Evolutionary conservation across 192 early-diverging fungal genomes (phyloP), one percentile per base, ranked within the genome.

Genomic region (Linnemannia zychae): DNA sequence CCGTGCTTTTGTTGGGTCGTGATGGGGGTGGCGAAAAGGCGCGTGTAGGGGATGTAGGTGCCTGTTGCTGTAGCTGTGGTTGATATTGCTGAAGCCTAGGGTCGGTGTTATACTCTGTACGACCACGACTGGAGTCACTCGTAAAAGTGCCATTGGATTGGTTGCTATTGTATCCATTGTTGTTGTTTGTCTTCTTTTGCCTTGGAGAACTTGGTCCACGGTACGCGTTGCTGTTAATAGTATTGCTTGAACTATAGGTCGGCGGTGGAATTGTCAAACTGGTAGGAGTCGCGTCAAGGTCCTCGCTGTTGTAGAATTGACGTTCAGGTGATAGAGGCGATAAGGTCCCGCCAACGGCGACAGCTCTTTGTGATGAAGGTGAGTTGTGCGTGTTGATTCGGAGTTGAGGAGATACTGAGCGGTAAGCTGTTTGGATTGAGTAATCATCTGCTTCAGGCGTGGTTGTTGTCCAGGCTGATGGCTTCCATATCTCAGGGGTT

Each of bases 221-320:
- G 12, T 44, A 48, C 12, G 16, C 72, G 18, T 48, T 37, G 11
- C 67, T 68, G 67, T 18, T 20, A 13, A 13, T 31, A 53, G 46
- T 34, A 28, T 36, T 44, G 17, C 31, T 33, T 17, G 33, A 13
- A 16, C 46, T 73, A 40, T 72, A 79, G 0, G 36, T 22, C 0
- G 78, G 71, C 36, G 78, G 78, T 40, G 78, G 71, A 0, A 60
- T 79, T 18, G 44, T 49, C 15, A 79, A 65, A 36, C 71, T 60
- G 71, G 52, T 20, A 2, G 78, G 78, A 3, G 24, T 24, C 7
- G 71, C 71, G 17, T 79, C 71, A 13, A 79, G 44, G n/a, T 79
- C 78, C 34, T 67, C 78, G 33, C 47, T 67, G 38, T 74, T 79
- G 37, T 79, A 79, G 63, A 79, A 79, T 22, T 37, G 44, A 28